Evolutionary conservation across 805 yeast species (phyloP).

Genomic region (Hanseniaspora opuntiae): DNA sequence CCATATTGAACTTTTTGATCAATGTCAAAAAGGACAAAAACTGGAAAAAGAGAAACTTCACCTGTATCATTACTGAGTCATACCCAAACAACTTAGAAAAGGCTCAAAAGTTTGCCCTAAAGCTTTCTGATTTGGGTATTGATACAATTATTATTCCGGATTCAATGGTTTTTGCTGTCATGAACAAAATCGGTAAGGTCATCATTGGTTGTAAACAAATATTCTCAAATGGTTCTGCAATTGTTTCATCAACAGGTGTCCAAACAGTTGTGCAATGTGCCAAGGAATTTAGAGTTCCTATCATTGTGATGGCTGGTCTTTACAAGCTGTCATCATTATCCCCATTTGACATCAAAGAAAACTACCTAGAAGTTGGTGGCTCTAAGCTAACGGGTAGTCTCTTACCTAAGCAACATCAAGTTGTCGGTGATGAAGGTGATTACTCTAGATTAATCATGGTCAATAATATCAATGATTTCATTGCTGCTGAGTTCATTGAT

Average conservation of each 20-base stretch:
- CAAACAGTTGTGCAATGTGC: slow-evolving; percentile 93
- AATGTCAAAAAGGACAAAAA: slow-evolving; percentile 63
- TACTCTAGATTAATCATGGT: slow-evolving; percentile 30
- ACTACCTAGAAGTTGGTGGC: slow-evolving; percentile 76
- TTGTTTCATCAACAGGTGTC: slow-evolving; percentile 77
- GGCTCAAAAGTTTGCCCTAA: slow-evolving; percentile 69
- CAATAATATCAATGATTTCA: slow-evolving; percentile 81
- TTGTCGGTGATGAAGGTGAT: slow-evolving; percentile 39
- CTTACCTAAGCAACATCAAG: slow-evolving; percentile 39
- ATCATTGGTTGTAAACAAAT: slow-evolving; percentile 85
- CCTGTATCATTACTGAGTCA: slow-evolving; percentile 81
- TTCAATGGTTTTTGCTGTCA: slow-evolving; percentile 80
- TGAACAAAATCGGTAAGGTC: slow-evolving; percentile 95
- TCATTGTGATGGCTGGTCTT: slow-evolving; percentile 84
- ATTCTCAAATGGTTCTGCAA: slow-evolving; percentile 91
- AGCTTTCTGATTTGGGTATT: slow-evolving; percentile 69
- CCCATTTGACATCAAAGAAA: slow-evolving; percentile 71
- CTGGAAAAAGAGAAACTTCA: slow-evolving; percentile 49
- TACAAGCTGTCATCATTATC: slow-evolving; percentile 86
- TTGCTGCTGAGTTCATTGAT: slow-evolving; percentile 87
- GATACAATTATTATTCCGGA: slow-evolving; percentile 89
- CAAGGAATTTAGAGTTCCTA: slow-evolving; percentile 88
- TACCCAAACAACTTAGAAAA: slow-evolving; percentile 74
- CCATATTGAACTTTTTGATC: slow-evolving; percentile 73
- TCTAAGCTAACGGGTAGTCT: slow-evolving; percentile 67